Conservation (phyloP, 2,329 filamentous ascomycete species). For the Cercospora sp. region DNA sequence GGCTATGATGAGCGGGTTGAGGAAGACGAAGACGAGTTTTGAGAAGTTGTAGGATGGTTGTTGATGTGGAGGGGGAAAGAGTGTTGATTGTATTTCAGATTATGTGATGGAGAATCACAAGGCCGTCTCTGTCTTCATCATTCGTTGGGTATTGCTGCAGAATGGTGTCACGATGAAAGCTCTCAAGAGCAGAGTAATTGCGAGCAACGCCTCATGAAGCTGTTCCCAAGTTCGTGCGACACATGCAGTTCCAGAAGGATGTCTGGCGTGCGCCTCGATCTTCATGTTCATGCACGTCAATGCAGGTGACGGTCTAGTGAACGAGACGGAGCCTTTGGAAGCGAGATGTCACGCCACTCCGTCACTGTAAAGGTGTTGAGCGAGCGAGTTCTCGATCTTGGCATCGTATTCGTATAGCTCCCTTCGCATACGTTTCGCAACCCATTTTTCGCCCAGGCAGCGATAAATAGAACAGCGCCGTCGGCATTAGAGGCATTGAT, state of each 20-base stretch:
- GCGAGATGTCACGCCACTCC: not conserved
- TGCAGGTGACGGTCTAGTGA: not conserved
- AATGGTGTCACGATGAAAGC: not conserved
- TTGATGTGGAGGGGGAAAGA: not conserved
- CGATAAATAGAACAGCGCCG: not conserved
- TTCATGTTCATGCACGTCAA: not conserved
- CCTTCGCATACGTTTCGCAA: not conserved
- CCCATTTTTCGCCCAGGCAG: not conserved
- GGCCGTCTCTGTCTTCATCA: not conserved
- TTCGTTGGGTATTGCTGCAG: not conserved
- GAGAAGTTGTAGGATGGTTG: slow-evolving; percentile 23
- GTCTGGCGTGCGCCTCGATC: not conserved
- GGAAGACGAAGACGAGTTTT: slow-evolving; percentile 29
- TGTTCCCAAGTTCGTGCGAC: not conserved
- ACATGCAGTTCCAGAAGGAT: not conserved
- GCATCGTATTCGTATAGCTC: not conserved
- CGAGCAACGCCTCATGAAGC: not conserved
- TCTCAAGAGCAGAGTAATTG: not conserved
- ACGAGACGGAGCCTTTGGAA: not conserved
- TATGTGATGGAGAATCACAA: not conserved
- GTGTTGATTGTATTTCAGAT: not conserved
- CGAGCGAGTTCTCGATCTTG: not conserved
- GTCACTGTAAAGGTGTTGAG: not conserved
- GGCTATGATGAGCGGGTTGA: slow-evolving; percentile 28
- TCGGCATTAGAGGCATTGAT: not conserved